Percentiles rank a stretch among this genome's conserved stretches.
Evolutionary conservation across 2,329 filamentous ascomycete species (phyloP).

Genomic region (Aspergillus pseudoviridinutans): DNA sequence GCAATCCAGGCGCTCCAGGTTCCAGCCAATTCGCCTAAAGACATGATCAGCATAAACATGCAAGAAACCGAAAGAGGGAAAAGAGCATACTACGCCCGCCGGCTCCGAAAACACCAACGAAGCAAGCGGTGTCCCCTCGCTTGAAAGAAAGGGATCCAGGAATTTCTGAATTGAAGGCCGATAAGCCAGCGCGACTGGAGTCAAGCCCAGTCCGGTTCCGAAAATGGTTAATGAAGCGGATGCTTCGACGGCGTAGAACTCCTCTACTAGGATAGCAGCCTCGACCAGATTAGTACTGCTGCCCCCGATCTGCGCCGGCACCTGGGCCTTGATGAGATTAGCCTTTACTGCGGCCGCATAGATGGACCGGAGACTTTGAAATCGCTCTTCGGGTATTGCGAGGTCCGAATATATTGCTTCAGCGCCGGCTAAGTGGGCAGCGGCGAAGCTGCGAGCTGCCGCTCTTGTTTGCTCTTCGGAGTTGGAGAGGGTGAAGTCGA

Average conservation of each 20-base stretch:
- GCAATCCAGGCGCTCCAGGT: conserved; percentile 46
- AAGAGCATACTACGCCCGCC: conserved; percentile 34
- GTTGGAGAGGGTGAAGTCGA: conserved; percentile 3
- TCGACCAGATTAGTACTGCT: conserved; percentile 44
- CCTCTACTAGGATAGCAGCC: conserved; percentile 50
- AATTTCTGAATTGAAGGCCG: conserved; percentile 41
- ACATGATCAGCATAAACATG: background rate
- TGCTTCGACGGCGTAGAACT: conserved; percentile 51
- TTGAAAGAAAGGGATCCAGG: conserved; percentile 46
- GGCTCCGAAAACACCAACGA: conserved; percentile 53
- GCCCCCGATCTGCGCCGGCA: conserved; percentile 47
- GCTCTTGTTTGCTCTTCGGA: background rate
- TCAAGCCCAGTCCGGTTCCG: conserved; percentile 51
- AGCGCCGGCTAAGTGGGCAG: background rate
- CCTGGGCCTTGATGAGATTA: conserved; percentile 48
- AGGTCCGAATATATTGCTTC: conserved; percentile 12
- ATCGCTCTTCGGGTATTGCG: conserved; percentile 35
- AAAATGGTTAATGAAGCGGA: conserved; percentile 49
- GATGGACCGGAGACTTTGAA: conserved; percentile 46
- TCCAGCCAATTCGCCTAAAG: conserved; percentile 48
- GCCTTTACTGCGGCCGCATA: conserved; percentile 43
- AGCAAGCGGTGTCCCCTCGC: conserved; percentile 46
- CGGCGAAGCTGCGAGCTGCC: conserved; percentile 2
- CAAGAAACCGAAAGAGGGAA: background rate
- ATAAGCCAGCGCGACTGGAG: conserved; percentile 47